phyloP scores from a whole-genome alignment of 495 filamentous ascomycete genomes.

The Penicillium paradoxum region DNA sequence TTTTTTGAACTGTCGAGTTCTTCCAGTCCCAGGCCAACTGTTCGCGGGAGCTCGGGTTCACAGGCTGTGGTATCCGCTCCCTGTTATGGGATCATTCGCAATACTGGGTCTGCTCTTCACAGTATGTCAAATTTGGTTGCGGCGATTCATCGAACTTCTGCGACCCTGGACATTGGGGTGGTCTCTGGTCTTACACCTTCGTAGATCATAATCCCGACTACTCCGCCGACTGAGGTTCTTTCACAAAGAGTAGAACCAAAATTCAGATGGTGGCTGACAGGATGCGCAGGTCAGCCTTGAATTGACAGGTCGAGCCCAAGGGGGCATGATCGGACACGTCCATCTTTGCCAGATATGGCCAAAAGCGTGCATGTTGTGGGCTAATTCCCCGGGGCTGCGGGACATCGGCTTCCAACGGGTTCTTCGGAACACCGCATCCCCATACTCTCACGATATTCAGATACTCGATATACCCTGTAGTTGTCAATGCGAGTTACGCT shows the following conservation, averaged over 20 bases:
- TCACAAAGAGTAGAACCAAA: neutral
- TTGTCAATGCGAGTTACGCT: too few species aligned
- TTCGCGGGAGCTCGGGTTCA: neutral
- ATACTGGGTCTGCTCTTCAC: neutral
- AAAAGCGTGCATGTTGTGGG: slow-evolving; percentile 3
- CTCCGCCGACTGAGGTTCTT: neutral
- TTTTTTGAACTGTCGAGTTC: too few species aligned
- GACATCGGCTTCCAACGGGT: slow-evolving; percentile 6
- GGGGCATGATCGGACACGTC: neutral
- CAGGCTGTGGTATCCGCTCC: neutral
- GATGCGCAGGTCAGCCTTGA: neutral
- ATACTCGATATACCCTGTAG: too few species aligned
- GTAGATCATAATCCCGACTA: too few species aligned
- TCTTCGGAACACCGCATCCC: slow-evolving; percentile 7
- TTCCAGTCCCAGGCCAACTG: too few species aligned
- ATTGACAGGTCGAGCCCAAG: neutral
- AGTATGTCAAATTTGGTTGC: neutral
- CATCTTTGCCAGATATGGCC: slow-evolving; percentile 8
- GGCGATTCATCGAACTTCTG: neutral
- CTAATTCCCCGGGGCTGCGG: slow-evolving; percentile 10
- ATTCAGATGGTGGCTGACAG: neutral
- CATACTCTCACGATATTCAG: too few species aligned
- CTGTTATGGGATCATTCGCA: neutral
- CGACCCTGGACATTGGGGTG: too few species aligned
- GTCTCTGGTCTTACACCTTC: neutral